Base-by-base conservation (phyloP, 441 rosid species). In the Oxalis stricta region DNA sequence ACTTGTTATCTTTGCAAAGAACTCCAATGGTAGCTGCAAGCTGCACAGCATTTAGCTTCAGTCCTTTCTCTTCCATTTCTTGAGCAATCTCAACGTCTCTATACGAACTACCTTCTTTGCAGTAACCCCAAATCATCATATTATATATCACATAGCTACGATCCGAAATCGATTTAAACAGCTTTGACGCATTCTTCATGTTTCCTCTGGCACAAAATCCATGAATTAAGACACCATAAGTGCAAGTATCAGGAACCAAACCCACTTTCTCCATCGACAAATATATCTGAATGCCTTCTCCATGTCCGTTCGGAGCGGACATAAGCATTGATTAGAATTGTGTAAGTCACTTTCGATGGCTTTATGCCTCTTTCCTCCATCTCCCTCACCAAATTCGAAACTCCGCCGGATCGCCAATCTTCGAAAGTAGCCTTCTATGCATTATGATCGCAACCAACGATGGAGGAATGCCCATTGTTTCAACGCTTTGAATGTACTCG, bases 331-430 rank as follows among this genome's bases (percentile, higher is more conserved):
- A 78, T 76, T 15, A 76, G 39, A 32, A 76, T 73, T 0, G 96
- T 80, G 21, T 73, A 80, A 6, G 92, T 83, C 41, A 71, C 84
- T 56, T 65, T 59, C 4, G 91, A 77, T 36, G 94, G 78, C 37
- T 60, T 59, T 23, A 83, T 55, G 28, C 77, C 79, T 71, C 92
- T 77, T 45, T 75, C 92, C 61, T 72, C 82, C 92, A 87, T 83
- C 65, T 87, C 84, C 70, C 63, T 72, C 32, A 73, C 73, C 39
- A 87, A 55, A 41, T 63, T 55, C 33, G 60, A 52, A 24, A 74
- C 82, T 36, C 44, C 30, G 13, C 48, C 13, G 59, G 55, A 44
- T 76, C 64, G 46, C 73, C 67, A 9, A 65, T 66, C 21, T 48
- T 77, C 50, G 70, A 68, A 49, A 61, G n/a, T n/a, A 73, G 12